A percentile compares a stretch with the other conserved stretches of the same genome.
Evolutionary conservation across 2,329 filamentous ascomycete genomes (phyloP).

Genomic region (Aureobasidium leucospermi): DNA sequence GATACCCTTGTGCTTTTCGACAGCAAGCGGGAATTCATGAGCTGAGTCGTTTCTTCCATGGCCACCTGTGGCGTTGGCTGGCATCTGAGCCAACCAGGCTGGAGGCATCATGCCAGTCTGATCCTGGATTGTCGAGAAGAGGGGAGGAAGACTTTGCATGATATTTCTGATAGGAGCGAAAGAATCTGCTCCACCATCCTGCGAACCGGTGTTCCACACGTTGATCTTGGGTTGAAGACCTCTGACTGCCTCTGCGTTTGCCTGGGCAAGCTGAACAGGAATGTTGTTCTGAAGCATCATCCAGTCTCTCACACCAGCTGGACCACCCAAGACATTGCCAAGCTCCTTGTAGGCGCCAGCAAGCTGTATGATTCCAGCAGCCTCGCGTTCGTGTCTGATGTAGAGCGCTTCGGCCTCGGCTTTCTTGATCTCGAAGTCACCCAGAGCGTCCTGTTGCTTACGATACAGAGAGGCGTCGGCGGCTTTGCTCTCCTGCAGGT

Average conservation of each 20-base stretch:
- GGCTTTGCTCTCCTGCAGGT: slow-evolving; percentile 27
- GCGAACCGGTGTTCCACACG: slow-evolving; percentile 71
- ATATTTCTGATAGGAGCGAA: slow-evolving; percentile 66
- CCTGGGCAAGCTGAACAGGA: slow-evolving; percentile 68
- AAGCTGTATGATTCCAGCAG: slow-evolving; percentile 69
- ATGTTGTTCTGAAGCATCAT: slow-evolving; percentile 81
- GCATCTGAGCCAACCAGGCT: slow-evolving; percentile 59
- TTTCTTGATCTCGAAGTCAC: slow-evolving; percentile 33
- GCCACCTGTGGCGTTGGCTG: slow-evolving; percentile 19
- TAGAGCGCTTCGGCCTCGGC: slow-evolving; percentile 55
- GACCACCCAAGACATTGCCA: slow-evolving; percentile 68
- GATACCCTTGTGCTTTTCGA: background rate
- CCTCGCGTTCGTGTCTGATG: slow-evolving; percentile 60
- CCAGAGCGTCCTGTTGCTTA: slow-evolving; percentile 35
- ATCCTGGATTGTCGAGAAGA: slow-evolving; percentile 79
- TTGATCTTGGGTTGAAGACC: slow-evolving; percentile 84
- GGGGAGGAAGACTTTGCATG: slow-evolving; percentile 75
- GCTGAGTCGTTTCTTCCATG: slow-evolving; percentile 31
- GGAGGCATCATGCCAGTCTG: slow-evolving; percentile 79
- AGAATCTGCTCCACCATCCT: slow-evolving; percentile 44
- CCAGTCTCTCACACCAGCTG: slow-evolving; percentile 71
- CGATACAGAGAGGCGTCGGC: slow-evolving; percentile 43
- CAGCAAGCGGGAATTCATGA: slow-evolving; percentile 22
- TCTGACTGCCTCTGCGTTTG: slow-evolving; percentile 67
- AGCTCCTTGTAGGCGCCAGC: slow-evolving; percentile 72